Percentiles rank a stretch among this genome's conserved stretches.
These are phyloP conservation scores for Cytospora paraplurivora DNA, from an alignment of 2,329 filamentous ascomycete species.

Conservation along the genomic window DNA sequence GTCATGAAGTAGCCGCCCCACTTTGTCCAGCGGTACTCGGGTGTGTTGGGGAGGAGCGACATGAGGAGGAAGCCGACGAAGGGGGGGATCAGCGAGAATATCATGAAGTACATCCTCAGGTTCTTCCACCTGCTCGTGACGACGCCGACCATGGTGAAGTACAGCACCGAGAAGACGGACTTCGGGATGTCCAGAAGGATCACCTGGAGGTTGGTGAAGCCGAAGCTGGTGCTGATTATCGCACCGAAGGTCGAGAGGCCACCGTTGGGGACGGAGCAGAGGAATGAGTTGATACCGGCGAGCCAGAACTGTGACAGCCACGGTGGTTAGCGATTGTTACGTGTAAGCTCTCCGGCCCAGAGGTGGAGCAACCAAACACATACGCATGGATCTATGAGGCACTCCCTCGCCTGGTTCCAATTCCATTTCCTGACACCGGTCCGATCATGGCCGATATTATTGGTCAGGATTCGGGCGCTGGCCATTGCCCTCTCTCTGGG, in stretches of 20 bases:
- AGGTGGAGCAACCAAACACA: neutral
- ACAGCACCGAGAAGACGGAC: slow-evolving; percentile 39
- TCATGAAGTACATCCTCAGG: slow-evolving; percentile 43
- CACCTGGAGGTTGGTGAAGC: slow-evolving; percentile 42
- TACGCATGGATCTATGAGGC: slow-evolving; percentile 37
- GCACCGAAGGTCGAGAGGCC: slow-evolving; percentile 30
- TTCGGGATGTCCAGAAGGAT: slow-evolving; percentile 42
- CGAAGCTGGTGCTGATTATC: slow-evolving; percentile 41
- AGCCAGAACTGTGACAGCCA: slow-evolving; percentile 39
- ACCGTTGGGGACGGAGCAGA: slow-evolving; percentile 42
- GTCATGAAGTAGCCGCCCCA: slow-evolving; percentile 44
- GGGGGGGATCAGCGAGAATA: slow-evolving; percentile 39
- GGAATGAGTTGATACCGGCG: slow-evolving; percentile 41
- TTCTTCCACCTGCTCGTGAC: slow-evolving; percentile 39
- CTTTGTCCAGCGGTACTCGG: slow-evolving; percentile 41
- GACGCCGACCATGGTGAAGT: slow-evolving; percentile 40
- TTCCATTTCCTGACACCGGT: slow-evolving; percentile 42
- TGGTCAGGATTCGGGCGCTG: slow-evolving; percentile 39
- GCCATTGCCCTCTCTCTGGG: slow-evolving; percentile 41
- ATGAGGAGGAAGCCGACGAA: slow-evolving; percentile 42
- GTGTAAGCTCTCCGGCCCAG: neutral
- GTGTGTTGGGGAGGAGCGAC: slow-evolving; percentile 39
- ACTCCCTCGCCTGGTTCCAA: slow-evolving; percentile 42
- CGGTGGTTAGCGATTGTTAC: slow-evolving; percentile 12
- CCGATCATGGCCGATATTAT: slow-evolving; percentile 42